Evolutionary conservation across 202 grass and related monocot genomes (phyloP).

Genomic region (Saccharum hybrid): DNA sequence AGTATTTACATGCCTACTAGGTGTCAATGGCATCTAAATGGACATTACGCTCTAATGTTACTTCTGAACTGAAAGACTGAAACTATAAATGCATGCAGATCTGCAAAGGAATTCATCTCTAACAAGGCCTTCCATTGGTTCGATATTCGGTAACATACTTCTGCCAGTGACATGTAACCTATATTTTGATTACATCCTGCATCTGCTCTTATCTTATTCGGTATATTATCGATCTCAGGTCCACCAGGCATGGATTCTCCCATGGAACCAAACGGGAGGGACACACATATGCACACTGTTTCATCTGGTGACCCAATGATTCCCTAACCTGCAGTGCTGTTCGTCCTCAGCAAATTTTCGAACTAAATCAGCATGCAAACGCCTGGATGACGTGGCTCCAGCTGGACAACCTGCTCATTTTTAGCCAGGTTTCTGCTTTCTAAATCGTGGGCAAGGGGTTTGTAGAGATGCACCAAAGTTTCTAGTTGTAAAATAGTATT

Average conservation of each 20-base stretch:
- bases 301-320: conserved; percentile 82
- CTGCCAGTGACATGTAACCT: conserved; percentile 19
- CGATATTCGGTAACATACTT: conserved; percentile 75
- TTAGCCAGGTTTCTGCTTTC: conserved; percentile 72
- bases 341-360: conserved; percentile 22
- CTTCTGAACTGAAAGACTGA: conserved; percentile 31
- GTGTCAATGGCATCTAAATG: neutral
- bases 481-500: conserved; percentile 80
- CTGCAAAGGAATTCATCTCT: conserved; percentile 74
- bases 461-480: conserved; percentile 65
- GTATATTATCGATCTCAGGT: conserved; percentile 53
- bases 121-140: conserved; percentile 75
- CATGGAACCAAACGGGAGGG: conserved; percentile 65
- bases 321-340: conserved; percentile 51
- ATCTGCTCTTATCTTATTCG: conserved; percentile 36
- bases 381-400: conserved; percentile 54
- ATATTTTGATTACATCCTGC: conserved; percentile 10
- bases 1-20: neutral
- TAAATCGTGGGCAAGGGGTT: conserved; percentile 44
- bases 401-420: conserved; percentile 76
- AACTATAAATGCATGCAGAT: conserved; percentile 65
- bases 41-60: conserved; percentile 22
- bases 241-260: conserved; percentile 62
- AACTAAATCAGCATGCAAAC: conserved; percentile 49
- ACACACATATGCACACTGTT: conserved; percentile 67